phyloP scores from a whole-genome alignment of 73 alveolate genomes.

The Paraurostyla sp. region DNA sequence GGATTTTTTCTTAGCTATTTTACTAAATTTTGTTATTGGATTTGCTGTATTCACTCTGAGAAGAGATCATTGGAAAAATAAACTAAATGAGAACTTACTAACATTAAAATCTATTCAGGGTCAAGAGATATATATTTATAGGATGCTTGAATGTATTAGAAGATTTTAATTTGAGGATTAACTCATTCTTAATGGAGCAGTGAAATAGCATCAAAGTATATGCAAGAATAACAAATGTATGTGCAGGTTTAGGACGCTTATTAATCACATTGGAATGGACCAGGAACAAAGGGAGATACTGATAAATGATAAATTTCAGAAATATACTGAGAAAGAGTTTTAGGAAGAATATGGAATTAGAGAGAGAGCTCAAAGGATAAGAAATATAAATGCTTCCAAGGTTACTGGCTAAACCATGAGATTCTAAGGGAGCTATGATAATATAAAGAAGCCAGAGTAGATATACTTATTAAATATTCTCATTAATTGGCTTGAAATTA shows the following conservation, averaged over 20 bases:
- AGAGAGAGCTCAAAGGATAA: background rate
- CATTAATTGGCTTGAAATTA: background rate
- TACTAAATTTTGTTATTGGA: background rate
- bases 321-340: too few relatives aligned
- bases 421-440: background rate
- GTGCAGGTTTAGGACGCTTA: background rate
- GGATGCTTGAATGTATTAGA: slow-evolving; percentile 25
- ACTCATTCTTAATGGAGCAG: background rate
- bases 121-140: background rate
- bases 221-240: background rate
- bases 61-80: background rate
- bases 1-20: slow-evolving; percentile 12
- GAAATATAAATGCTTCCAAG: background rate
- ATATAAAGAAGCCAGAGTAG: background rate
- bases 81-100: background rate
- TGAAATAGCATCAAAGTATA: background rate
- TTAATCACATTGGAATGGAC: background rate
- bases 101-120: background rate
- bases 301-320: too few relatives aligned
- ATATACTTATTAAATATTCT: background rate
- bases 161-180: background rate
- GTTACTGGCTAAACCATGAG: background rate
- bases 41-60: background rate
- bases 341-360: background rate
- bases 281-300: background rate